Evolutionary conservation across 2,329 filamentous ascomycete species (phyloP).

Genomic region (Daldinia sp.): DNA sequence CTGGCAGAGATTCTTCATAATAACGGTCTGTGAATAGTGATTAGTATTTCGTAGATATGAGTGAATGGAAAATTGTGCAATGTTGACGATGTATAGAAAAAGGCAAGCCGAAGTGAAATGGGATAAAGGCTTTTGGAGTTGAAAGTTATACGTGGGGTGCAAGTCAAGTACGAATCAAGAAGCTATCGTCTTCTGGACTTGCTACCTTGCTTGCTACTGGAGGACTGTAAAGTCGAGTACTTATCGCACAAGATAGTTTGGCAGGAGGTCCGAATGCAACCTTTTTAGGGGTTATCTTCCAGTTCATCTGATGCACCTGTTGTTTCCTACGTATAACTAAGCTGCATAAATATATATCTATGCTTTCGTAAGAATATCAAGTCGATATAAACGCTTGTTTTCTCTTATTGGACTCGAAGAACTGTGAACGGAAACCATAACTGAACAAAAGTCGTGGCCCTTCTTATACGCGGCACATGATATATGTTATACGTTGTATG

Average conservation of each 20-base stretch:
- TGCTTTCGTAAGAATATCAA: conserved; percentile 5
- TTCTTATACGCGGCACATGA: conserved; percentile 1
- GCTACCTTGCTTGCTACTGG: too few species aligned
- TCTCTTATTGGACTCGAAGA: conserved; percentile 3
- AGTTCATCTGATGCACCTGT: conserved; percentile 5
- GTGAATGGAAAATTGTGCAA: conserved; percentile 4
- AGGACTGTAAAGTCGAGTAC: too few species aligned
- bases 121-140: conserved; percentile 1
- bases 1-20: conserved; percentile 41
- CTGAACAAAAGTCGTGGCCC: not conserved
- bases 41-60: conserved; percentile 16
- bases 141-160: not conserved
- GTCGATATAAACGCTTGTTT: conserved; percentile 17
- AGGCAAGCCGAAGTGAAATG: not conserved
- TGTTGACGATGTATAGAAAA: not conserved
- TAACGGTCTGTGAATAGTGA: conserved; percentile 26
- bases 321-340: conserved; percentile 19
- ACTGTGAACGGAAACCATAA: not conserved
- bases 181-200: conserved; percentile 23
- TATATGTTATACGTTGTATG: not conserved
- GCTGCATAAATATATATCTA: conserved; percentile 9
- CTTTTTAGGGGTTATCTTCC: too few species aligned
- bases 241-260: too few species aligned
- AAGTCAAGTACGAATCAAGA: conserved; percentile 11
- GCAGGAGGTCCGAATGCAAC: conserved; percentile 13